Evolutionary conservation across 257 asterid genomes (phyloP), one percentile per base, ranked within the genome.

Genomic region (Scutellaria galericulata): DNA sequence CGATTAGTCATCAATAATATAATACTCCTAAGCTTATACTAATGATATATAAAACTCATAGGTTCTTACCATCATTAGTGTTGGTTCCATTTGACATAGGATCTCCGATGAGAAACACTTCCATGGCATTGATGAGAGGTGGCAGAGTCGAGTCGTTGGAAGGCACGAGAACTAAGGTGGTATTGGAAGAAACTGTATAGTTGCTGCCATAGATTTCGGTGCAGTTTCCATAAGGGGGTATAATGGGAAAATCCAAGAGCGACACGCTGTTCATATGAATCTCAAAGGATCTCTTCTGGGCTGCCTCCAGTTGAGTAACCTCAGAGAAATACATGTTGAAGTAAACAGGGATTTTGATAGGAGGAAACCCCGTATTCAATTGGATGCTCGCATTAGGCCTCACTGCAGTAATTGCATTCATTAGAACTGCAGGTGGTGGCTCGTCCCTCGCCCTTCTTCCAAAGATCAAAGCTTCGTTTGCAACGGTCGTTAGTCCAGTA

Each of bases 71-170:
- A 72, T 89, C 95, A 7, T 68, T 45, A n/a, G 3, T 62, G 45
- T 83, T 58, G 61, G 97, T 90, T 52, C 96, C 96, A 60, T 75
- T 11, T 0, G 84, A 77, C 6, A 84, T 35, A 0, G 53, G 68
- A 13, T 81, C 79, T 39, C 96, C 79, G 9, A 87, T 58, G 6
- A 2, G 7, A 61, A 76, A 85, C 0, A 84, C 65, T 72, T 88
- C 94, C 85, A 85, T 22, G 42, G 88, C 97, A 41, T 88, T 88
- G 79, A 90, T 84, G 41, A 88, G 78, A 7, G 96, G 93, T 3
- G 96, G 87, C 40, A 88, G 87, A 5, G 88, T 82, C 1, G 96
- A 87, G 75, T 22, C 81, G 4, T 47, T 6, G 7, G 87, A 77
- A 5, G 89, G 79, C 12, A 77, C 85, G 11, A 90, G 57, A 9